A percentile compares a stretch with the other conserved stretches of the same genome.
Conservation (phyloP, 345 rosid genomes). For the Erucastrum elatum region DNA sequence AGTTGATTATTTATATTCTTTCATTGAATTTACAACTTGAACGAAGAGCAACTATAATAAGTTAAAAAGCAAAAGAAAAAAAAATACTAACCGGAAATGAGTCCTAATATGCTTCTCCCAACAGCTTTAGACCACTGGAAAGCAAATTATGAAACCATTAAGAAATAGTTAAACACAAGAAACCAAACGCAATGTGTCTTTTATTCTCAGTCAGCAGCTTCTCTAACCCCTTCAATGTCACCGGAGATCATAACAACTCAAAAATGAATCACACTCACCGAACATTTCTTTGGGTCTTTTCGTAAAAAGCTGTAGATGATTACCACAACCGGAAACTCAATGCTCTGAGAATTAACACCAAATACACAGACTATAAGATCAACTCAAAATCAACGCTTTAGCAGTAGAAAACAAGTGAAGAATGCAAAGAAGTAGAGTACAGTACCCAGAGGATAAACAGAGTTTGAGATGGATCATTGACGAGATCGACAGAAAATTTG, state of each 20-base stretch:
- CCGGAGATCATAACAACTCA: background rate
- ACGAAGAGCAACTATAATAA: background rate
- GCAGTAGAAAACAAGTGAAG: background rate
- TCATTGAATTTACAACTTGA: background rate
- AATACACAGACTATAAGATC: background rate
- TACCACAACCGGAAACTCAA: constrained; percentile 50
- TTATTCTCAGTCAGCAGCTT: background rate
- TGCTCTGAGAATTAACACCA: constrained; percentile 36
- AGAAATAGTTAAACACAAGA: background rate
- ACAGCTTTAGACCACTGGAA: constrained; percentile 45
- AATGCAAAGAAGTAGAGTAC: background rate
- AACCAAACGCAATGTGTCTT: background rate
- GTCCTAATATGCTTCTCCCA: constrained; percentile 39
- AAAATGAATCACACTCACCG: constrained; percentile 46
- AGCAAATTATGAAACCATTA: constrained; percentile 31
- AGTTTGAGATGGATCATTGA: constrained; percentile 61
- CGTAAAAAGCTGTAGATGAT: constrained; percentile 61
- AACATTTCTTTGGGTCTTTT: constrained; percentile 51
- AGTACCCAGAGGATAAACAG: constrained; percentile 65
- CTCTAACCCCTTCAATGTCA: background rate
- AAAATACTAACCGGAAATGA: constrained; percentile 63
- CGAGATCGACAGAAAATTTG: constrained; percentile 50
- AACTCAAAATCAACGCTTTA: background rate
- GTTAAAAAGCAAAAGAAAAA: background rate
- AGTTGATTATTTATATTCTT: background rate